These are phyloP conservation scores for Starmerella geochares DNA, from an alignment of 805 yeast species.

Conservation along the genomic window DNA sequence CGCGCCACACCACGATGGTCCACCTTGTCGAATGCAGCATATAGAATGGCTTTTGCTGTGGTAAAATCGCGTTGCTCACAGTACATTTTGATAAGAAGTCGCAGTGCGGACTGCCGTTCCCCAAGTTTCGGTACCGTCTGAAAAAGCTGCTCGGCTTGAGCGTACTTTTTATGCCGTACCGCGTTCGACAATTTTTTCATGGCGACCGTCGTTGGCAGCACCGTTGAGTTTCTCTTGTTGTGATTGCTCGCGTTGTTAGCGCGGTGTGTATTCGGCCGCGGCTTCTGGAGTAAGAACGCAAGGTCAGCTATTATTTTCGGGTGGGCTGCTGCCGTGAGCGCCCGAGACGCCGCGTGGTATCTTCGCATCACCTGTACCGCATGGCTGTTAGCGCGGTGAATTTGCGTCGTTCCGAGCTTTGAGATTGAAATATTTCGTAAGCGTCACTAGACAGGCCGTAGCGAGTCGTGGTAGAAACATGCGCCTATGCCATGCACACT, in stretches of 20 bases:
- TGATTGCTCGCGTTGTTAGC: not conserved
- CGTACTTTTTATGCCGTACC: slow-evolving; percentile 1
- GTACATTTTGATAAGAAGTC: slow-evolving; percentile 16
- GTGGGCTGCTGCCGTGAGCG: not conserved
- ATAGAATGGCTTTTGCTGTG: slow-evolving; percentile 21
- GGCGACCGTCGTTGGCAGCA: slow-evolving; percentile 4
- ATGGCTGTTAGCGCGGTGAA: not conserved
- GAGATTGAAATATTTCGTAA: slow-evolving; percentile 4
- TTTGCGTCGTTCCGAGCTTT: not conserved
- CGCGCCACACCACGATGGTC: slow-evolving; percentile 13
- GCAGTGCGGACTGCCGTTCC: slow-evolving; percentile 16
- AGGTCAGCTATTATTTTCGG: slow-evolving; percentile 6
- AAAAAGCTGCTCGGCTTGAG: slow-evolving; percentile 14
- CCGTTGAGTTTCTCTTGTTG: not conserved
- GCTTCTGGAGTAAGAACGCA: slow-evolving; percentile 4
- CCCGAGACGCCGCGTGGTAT: slow-evolving; percentile 1
- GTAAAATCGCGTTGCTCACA: slow-evolving; percentile 22
- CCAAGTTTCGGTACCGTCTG: slow-evolving; percentile 13
- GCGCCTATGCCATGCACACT: too few relatives aligned
- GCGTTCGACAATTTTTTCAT: slow-evolving; percentile 11
- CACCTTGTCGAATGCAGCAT: slow-evolving; percentile 10
- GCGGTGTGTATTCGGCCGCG: not conserved
- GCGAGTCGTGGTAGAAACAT: too few relatives aligned
- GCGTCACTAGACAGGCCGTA: too few relatives aligned
- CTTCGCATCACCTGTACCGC: slow-evolving; percentile 5